These are phyloP conservation scores for Suillus variegatus DNA, from an alignment of 768 basidiomycete genomes.

Conservation along the genomic window DNA sequence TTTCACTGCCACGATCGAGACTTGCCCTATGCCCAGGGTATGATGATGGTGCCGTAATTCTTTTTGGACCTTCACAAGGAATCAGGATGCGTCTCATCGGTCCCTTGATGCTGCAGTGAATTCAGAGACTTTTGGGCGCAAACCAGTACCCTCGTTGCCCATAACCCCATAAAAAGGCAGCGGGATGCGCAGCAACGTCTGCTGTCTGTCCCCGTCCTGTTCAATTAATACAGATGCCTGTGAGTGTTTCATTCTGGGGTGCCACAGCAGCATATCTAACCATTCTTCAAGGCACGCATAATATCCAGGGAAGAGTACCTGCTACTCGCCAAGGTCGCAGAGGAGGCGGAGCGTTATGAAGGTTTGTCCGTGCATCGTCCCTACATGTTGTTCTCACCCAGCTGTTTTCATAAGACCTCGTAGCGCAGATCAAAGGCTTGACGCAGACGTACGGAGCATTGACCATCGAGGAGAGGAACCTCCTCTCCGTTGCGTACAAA, in stretches of 20 bases:
- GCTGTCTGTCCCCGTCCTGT: neutral
- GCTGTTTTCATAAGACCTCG: conserved; percentile 55
- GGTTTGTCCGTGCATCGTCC: conserved; percentile 44
- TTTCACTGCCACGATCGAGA: conserved; percentile 13
- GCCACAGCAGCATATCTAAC: conserved; percentile 6
- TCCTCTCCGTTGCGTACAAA: conserved; percentile 90
- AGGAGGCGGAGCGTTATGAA: conserved; percentile 88
- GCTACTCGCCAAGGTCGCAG: conserved; percentile 78
- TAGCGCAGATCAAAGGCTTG: conserved; percentile 76
- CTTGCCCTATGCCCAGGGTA: conserved; percentile 34
- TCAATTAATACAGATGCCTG: conserved; percentile 24
- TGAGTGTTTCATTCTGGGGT: conserved; percentile 18
- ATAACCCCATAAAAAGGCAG: conserved; percentile 32
- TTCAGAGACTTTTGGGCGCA: conserved; percentile 13
- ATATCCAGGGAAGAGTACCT: conserved; percentile 43
- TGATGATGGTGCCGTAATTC: neutral
- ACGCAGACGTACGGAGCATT: conserved; percentile 68
- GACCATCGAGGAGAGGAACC: conserved; percentile 83
- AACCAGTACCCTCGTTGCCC: conserved; percentile 25
- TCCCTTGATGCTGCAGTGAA: conserved; percentile 15
- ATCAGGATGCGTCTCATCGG: neutral
- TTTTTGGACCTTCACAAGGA: conserved; percentile 6
- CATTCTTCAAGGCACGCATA: conserved; percentile 29
- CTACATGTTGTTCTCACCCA: neutral
- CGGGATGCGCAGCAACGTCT: conserved; percentile 3